These are phyloP conservation scores for Penicillium simplicissimum DNA, from an alignment of 495 filamentous ascomycete genomes.

Conservation along the genomic window DNA sequence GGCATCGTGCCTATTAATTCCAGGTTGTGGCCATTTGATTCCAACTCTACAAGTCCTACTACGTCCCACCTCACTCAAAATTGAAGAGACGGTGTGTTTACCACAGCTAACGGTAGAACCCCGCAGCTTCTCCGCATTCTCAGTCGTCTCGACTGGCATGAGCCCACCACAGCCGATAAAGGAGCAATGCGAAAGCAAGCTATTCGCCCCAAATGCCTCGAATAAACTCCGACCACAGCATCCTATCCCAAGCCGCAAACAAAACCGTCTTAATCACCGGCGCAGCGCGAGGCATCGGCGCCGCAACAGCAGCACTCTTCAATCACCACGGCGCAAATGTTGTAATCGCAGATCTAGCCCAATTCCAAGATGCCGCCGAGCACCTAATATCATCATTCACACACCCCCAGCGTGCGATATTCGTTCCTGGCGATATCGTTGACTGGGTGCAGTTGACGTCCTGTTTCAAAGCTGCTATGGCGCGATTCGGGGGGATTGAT, in stretches of 20 bases:
- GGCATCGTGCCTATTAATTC: background rate
- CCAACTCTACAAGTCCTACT: too few relatives aligned
- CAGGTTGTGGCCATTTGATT: too few relatives aligned
- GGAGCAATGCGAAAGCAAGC: background rate
- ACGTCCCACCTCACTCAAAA: too few relatives aligned
- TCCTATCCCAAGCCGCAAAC: conserved; percentile 9
- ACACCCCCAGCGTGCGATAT: conserved; percentile 21
- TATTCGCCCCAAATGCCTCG: conserved; percentile 10
- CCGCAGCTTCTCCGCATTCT: conserved; percentile 9
- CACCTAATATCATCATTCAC: conserved; percentile 17
- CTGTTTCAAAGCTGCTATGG: conserved; percentile 57
- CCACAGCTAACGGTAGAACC: conserved; percentile 1
- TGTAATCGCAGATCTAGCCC: conserved; percentile 31
- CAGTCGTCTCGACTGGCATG: background rate
- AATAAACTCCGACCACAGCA: conserved; percentile 9
- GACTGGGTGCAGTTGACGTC: conserved; percentile 32
- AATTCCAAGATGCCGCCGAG: conserved; percentile 13
- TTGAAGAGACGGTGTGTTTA: background rate
- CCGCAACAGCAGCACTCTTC: conserved; percentile 31
- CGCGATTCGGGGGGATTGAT: conserved; percentile 55
- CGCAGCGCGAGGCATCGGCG: conserved; percentile 42
- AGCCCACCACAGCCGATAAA: background rate
- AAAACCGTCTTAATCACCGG: conserved; percentile 42
- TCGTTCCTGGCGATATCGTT: conserved; percentile 27
- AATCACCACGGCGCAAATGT: conserved; percentile 31